Conservation (phyloP, 192 early-diverging fungal species). For the Entomortierella parvispora region DNA sequence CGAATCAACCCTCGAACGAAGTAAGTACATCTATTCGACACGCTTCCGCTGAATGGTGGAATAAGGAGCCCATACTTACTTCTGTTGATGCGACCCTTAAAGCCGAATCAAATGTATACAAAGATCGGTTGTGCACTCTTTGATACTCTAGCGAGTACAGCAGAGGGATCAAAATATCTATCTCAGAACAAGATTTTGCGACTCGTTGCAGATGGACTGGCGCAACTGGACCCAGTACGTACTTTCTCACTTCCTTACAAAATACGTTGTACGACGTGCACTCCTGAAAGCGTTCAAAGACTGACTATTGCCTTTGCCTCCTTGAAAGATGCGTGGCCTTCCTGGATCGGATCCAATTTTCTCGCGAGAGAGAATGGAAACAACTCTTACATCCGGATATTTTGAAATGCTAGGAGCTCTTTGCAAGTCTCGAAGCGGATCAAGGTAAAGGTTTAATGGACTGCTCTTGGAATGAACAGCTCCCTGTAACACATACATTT, state of each 20-base stretch:
- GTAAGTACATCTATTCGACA: constrained; percentile 26
- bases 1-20: constrained; percentile 66
- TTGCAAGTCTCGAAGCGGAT: constrained; percentile 70
- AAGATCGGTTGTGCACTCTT: constrained; percentile 77
- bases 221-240: constrained; percentile 77
- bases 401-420: constrained; percentile 79
- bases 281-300: no score
- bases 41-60: no score
- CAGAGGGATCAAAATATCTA: constrained; percentile 76
- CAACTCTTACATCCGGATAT: constrained; percentile 77
- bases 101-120: constrained; percentile 58
- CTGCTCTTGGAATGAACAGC: constrained; percentile 62
- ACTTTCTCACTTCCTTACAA: no score
- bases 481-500: constrained; percentile 42
- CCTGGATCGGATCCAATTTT: constrained; percentile 72
- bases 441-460: constrained; percentile 47
- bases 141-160: constrained; percentile 65
- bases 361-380: constrained; percentile 78
- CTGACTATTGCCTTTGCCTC: no score
- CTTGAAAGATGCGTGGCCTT: constrained; percentile 59
- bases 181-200: constrained; percentile 73
- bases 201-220: constrained; percentile 79
- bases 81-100: background rate
- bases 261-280: no score
- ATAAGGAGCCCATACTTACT: no score